phyloP scores from a whole-genome alignment of 1,284 basidiomycete species.

The Tilletia indica region DNA sequence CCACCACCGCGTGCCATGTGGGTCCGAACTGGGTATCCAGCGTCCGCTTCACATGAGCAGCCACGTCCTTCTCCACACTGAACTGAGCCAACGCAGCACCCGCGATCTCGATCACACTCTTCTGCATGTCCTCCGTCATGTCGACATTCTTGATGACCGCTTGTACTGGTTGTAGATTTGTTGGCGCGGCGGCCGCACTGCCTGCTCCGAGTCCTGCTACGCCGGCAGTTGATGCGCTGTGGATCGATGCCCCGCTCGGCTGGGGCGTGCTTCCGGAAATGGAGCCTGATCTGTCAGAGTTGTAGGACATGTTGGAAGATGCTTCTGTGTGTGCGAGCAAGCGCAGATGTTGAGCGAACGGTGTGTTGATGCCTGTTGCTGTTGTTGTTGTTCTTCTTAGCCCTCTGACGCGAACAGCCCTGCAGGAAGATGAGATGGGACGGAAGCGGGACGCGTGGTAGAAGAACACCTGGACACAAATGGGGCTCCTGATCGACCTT shows the following conservation, averaged over 20 bases:
- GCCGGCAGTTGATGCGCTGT: constrained; percentile 12
- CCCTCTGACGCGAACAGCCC: not conserved
- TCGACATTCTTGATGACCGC: constrained; percentile 93
- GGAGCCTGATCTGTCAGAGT: not conserved
- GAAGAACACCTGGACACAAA: too few species aligned
- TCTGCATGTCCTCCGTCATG: constrained; percentile 95
- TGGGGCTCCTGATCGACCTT: too few species aligned
- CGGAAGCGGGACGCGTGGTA: too few species aligned
- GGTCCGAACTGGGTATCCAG: constrained; percentile 86
- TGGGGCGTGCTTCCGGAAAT: not conserved
- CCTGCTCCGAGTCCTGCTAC: constrained; percentile 7
- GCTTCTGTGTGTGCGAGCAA: too few species aligned
- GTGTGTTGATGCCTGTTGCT: not conserved
- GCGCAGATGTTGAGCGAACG: too few species aligned
- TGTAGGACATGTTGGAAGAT: not conserved
- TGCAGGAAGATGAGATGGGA: not conserved
- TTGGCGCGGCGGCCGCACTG: constrained; percentile 10
- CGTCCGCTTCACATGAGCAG: constrained; percentile 95
- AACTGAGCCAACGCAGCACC: constrained; percentile 81
- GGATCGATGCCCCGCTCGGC: not conserved
- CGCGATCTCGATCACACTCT: constrained; percentile 83
- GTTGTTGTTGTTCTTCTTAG: not conserved
- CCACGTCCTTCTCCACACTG: constrained; percentile 92
- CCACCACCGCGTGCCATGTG: constrained; percentile 97
- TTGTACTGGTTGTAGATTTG: not conserved